Percentiles rank a stretch among this genome's conserved stretches.
phyloP scores from a whole-genome alignment of 2,329 filamentous ascomycete genomes.

The Ceratocystis lukuohia region DNA sequence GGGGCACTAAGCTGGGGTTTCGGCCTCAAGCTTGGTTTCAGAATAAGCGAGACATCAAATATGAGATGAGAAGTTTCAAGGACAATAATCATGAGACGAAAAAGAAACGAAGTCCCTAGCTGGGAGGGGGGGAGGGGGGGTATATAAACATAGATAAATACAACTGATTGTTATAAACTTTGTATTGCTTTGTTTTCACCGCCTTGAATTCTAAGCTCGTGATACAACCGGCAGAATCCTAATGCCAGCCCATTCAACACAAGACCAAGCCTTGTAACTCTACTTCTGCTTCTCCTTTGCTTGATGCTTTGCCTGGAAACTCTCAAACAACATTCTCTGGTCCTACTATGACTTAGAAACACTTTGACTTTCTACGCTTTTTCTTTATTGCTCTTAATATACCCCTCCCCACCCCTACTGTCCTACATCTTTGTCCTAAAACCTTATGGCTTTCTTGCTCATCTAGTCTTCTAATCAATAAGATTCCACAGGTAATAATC shows the following conservation, averaged over 20 bases:
- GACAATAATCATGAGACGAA: constrained; percentile 5
- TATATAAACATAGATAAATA: neutral
- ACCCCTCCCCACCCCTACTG: neutral
- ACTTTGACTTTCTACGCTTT: neutral
- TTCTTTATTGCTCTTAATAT: constrained; percentile 2
- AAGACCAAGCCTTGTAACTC: neutral
- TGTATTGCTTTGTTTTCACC: constrained; percentile 3
- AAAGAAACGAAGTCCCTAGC: neutral
- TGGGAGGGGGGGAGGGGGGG: neutral
- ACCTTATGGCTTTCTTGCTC: neutral
- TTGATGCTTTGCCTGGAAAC: constrained; percentile 2
- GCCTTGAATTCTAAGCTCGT: constrained; percentile 15
- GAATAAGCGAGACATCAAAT: constrained; percentile 6
- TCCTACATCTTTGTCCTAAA: too few relatives aligned
- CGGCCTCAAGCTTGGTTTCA: neutral
- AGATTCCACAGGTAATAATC: neutral
- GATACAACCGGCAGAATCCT: constrained; percentile 19
- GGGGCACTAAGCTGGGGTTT: neutral
- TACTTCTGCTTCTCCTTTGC: neutral
- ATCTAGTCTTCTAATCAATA: neutral
- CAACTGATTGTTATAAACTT: neutral
- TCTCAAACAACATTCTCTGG: neutral
- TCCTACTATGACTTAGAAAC: neutral
- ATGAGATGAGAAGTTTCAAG: constrained; percentile 8
- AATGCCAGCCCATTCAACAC: constrained; percentile 1